Conservation (phyloP, 1,284 basidiomycete species). For the Vanrija sp. region DNA sequence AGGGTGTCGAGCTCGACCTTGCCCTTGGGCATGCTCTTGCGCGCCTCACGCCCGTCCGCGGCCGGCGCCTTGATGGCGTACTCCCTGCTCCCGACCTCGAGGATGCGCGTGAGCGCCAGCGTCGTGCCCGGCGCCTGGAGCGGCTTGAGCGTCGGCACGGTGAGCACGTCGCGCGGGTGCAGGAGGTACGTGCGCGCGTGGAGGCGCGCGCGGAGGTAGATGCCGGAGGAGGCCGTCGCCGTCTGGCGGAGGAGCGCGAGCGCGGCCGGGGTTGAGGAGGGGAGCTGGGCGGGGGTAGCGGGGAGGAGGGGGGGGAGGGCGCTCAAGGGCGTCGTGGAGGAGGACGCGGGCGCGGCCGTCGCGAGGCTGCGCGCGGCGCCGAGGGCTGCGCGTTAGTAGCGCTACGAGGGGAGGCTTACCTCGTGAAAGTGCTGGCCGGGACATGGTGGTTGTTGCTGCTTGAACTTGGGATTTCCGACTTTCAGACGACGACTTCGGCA, state of each 20-base stretch:
- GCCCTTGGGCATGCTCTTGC: constrained; percentile 29
- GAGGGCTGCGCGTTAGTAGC: neutral
- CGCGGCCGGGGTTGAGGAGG: constrained; percentile 34
- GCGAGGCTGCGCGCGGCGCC: constrained; percentile 48
- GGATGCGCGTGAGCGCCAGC: constrained; percentile 76
- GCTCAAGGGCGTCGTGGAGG: constrained; percentile 12
- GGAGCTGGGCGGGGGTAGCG: constrained; percentile 19
- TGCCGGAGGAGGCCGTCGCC: constrained; percentile 59
- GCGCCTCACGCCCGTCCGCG: constrained; percentile 53
- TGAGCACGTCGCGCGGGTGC: constrained; percentile 82
- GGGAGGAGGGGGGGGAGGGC: constrained; percentile 37
- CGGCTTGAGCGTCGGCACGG: constrained; percentile 74
- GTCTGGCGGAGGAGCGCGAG: constrained; percentile 48
- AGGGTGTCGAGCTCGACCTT: constrained; percentile 19
- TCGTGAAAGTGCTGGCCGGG: neutral
- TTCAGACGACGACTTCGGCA: too few species aligned
- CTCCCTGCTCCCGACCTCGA: constrained; percentile 91
- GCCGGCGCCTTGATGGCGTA: constrained; percentile 65
- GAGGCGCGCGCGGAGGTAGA: constrained; percentile 87
- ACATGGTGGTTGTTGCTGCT: too few species aligned
- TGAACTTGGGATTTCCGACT: too few species aligned
- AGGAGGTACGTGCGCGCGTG: constrained; percentile 84
- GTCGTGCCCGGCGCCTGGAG: constrained; percentile 67
- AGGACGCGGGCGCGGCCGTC: constrained; percentile 13
- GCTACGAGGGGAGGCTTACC: neutral